Conservation (phyloP, 2,329 filamentous ascomycete genomes). For the Epichloe festucae region DNA sequence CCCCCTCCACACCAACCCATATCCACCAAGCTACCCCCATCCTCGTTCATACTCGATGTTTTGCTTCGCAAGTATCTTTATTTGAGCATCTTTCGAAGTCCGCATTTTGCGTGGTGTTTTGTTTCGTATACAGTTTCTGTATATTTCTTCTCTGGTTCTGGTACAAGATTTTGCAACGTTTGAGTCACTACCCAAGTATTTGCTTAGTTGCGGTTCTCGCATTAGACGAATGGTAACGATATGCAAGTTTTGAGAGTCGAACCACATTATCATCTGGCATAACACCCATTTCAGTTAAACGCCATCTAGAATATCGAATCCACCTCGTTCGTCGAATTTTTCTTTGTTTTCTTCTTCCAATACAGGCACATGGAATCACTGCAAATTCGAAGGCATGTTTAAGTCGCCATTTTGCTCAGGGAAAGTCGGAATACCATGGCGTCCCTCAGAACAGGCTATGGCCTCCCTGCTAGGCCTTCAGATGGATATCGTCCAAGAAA, state of each 20-base stretch:
- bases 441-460: constrained; percentile 27
- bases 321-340: too few relatives aligned
- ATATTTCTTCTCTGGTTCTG: not conserved
- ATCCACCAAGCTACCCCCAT: not conserved
- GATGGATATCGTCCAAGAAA: constrained; percentile 21
- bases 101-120: not conserved
- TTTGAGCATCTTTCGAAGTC: not conserved
- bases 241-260: not conserved
- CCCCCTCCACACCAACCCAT: not conserved
- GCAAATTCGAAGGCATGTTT: constrained; percentile 9
- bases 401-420: constrained; percentile 7
- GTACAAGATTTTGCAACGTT: not conserved
- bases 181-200: not conserved
- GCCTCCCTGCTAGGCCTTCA: constrained; percentile 26
- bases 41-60: not conserved
- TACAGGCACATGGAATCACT: not conserved
- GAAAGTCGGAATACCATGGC: constrained; percentile 27
- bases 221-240: not conserved
- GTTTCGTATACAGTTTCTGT: not conserved
- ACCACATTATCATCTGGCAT: not conserved
- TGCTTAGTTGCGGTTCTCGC: not conserved
- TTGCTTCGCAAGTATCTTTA: not conserved
- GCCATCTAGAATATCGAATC: too few relatives aligned
- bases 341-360: not conserved
- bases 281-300: not conserved